phyloP scores from a whole-genome alignment of 176 grass and related monocot genomes.

The Ensete glaucum region DNA sequence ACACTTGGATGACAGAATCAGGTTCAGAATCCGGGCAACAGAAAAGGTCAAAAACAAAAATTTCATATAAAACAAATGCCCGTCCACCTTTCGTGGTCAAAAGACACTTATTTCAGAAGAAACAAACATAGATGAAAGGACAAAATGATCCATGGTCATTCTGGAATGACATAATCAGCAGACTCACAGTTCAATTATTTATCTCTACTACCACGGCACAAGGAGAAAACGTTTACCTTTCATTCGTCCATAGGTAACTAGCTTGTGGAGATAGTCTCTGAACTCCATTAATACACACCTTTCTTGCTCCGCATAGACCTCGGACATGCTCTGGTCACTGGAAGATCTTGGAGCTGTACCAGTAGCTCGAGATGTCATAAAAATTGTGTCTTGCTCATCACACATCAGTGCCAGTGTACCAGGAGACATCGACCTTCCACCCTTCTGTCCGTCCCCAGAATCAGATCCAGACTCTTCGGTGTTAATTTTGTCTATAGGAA shows the following conservation, averaged over 20 bases:
- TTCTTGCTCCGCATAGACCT: slow-evolving; percentile 68
- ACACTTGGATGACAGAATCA: too few relatives aligned
- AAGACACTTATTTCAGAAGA: not conserved
- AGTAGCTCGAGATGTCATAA: slow-evolving; percentile 33
- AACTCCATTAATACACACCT: slow-evolving; percentile 62
- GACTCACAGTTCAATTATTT: not conserved
- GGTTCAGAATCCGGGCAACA: not conserved
- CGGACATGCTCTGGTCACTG: slow-evolving; percentile 36
- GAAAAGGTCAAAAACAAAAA: not conserved
- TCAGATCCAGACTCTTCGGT: slow-evolving; percentile 45
- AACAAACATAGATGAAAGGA: not conserved
- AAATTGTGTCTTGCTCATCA: slow-evolving; percentile 61
- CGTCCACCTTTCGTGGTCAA: not conserved
- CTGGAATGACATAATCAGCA: not conserved
- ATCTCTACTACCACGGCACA: not conserved
- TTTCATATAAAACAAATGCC: not conserved
- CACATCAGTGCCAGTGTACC: slow-evolving; percentile 76
- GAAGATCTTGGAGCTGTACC: slow-evolving; percentile 19
- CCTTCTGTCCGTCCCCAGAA: slow-evolving; percentile 42
- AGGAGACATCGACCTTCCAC: slow-evolving; percentile 71
- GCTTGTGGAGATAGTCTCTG: slow-evolving; percentile 55
- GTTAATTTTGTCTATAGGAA: slow-evolving; percentile 24
- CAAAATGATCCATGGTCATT: not conserved
- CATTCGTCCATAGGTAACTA: slow-evolving; percentile 52
- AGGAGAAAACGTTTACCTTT: slow-evolving; percentile 53